Evolutionary conservation across 163 green algal genomes (phyloP).

Genomic region (Scenedesmus sp.): DNA sequence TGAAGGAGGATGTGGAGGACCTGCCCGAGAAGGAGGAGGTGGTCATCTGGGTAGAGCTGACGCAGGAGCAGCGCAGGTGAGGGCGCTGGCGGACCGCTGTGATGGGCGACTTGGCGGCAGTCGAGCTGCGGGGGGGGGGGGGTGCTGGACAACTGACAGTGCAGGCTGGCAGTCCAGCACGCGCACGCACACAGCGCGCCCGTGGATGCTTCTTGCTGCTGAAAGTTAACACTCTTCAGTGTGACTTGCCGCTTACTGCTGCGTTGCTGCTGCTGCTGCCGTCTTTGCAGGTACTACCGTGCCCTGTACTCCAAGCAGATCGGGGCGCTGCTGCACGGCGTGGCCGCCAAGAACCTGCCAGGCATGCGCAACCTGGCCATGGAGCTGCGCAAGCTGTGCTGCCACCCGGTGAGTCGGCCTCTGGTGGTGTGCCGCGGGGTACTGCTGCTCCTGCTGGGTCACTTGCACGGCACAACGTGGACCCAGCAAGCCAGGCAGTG

Average conservation of each 20-base stretch:
- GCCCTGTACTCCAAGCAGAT: slow-evolving; percentile 84
- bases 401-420: slow-evolving; percentile 77
- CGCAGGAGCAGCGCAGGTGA: slow-evolving; percentile 84
- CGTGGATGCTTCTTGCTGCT: no score
- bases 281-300: slow-evolving; percentile 54
- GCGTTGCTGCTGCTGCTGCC: neutral
- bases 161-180: neutral
- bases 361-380: slow-evolving; percentile 90
- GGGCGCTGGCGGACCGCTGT: no score
- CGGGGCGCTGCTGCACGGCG: slow-evolving; percentile 79
- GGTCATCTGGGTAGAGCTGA: slow-evolving; percentile 97
- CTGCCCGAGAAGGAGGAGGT: slow-evolving; percentile 98
- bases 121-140: neutral
- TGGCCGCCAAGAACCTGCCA: slow-evolving; percentile 81
- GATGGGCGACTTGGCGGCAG: neutral
- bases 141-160: neutral
- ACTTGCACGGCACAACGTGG: no score
- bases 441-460: slow-evolving; percentile 83
- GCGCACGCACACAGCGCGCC: neutral
- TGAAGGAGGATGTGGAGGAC: slow-evolving; percentile 98
- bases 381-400: slow-evolving; percentile 96
- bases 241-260: neutral
- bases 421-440: neutral
- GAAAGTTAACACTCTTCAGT: neutral
- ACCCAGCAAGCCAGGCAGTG: no score